phyloP scores from a whole-genome alignment of 2,329 filamentous ascomycete species.

The Zasmidium citrigriseum region DNA sequence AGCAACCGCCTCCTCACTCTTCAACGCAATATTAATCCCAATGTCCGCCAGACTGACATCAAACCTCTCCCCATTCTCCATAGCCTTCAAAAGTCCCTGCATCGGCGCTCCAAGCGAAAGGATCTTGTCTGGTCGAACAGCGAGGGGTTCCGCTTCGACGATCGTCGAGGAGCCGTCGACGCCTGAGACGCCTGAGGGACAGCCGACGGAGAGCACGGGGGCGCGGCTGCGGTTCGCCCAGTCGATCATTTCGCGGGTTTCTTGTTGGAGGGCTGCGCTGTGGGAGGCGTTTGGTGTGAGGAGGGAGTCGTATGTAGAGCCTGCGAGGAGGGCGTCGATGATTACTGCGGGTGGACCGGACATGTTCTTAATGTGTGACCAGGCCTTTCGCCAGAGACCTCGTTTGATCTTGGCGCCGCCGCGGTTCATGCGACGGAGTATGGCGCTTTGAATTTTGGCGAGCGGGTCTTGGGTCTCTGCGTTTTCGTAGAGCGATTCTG shows the following conservation, averaged over 20 bases:
- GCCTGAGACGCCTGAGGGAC: slow-evolving; percentile 85
- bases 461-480: slow-evolving; percentile 79
- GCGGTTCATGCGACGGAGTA: slow-evolving; percentile 73
- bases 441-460: slow-evolving; percentile 75
- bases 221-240: slow-evolving; percentile 90
- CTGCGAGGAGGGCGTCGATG: slow-evolving; percentile 85
- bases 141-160: slow-evolving; percentile 74
- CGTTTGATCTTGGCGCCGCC: slow-evolving; percentile 61
- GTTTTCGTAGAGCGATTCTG: slow-evolving; percentile 80
- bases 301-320: slow-evolving; percentile 85
- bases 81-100: slow-evolving; percentile 75
- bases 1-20: slow-evolving; percentile 78
- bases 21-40: slow-evolving; percentile 82
- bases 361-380: slow-evolving; percentile 53
- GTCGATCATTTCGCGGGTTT: slow-evolving; percentile 84
- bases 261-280: slow-evolving; percentile 68
- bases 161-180: slow-evolving; percentile 67
- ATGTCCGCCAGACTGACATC: slow-evolving; percentile 83
- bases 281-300: slow-evolving; percentile 48
- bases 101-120: slow-evolving; percentile 87
- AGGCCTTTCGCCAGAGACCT: slow-evolving; percentile 58
- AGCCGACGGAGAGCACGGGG: slow-evolving; percentile 81
- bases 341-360: slow-evolving; percentile 74
- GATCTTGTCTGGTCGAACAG: slow-evolving; percentile 78
- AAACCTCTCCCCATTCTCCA: slow-evolving; percentile 69